Evolutionary conservation across 371 early-diverging fungal genomes (phyloP), one percentile per base, ranked within the genome.

Genomic region (Rhizopus delemar): DNA sequence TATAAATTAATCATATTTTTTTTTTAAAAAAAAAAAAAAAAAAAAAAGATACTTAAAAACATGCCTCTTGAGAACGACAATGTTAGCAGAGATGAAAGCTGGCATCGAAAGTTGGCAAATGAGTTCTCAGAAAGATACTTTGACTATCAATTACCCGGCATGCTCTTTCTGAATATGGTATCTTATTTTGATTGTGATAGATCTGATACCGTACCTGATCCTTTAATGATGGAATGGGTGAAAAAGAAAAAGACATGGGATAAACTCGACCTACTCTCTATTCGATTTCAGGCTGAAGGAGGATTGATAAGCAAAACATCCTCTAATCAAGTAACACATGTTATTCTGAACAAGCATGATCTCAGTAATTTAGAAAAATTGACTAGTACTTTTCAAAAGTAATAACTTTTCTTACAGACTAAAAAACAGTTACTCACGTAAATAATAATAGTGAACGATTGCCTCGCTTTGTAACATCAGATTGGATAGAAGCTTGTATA

Each of bases 91-190:
- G 52, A 61, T 28, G 50, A 31, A 16, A 43, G 58, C 5, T 51
- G 9, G 12, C 38, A 41, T 2, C 56, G 56, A 3, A 13, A 60
- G 3, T 32, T 71, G 22, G 68, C 63, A 2, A 32, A 63, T 31
- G 68, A 67, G 8, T 51, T 66, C 13, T 53, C 57, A 13, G 59
- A 67, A 32, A 68, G 69, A 2, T 78, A 78, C 43, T 74, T 73
- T 46, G 48, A 58, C n/a, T 46, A 34, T 8, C 60, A 38, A 8
- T 49, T 78, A 9, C 65, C 60, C 22, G 78, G 75, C 5, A 60
- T 66, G 49, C 15, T 78, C 0, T 76, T 79, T 38, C 28, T 59
- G 0, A 61, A 59, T 13, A 60, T 68, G 2, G 52, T 53, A 6
- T 69, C 71, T 2, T 76, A 74, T 16, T 55, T 74, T 53, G 71